Base-by-base conservation (phyloP, 768 basidiomycete genomes). In the Tricholoma bakamatsutake region DNA sequence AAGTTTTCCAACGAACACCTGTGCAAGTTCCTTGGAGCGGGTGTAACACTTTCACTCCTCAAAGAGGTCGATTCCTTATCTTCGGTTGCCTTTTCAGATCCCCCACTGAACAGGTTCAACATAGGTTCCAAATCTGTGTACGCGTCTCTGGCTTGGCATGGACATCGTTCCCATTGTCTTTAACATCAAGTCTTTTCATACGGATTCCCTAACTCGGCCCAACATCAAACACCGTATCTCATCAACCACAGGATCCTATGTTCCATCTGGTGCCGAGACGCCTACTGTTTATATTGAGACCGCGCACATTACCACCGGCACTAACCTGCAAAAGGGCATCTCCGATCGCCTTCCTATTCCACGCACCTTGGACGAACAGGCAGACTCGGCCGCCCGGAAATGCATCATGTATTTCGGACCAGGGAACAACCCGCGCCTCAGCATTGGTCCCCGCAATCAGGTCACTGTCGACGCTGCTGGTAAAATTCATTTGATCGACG, bases 391-490 rank as follows among this genome's bases (percentile, higher is more conserved):
- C 5, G 90, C 85, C 33, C 86, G 90, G 66, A 93, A 93, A 67
- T 85, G 83, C 63, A 70, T 92, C 67, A 86, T 91, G 87, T 82
- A 86, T 70, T 90, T 82, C 62, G 89, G 89, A 17, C 89, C 90
- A 17, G 78, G 78, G 62, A 91, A 92, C 73, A 91, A 90, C 69
- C 90, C 90, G 21, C 85, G 90, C 61, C 78, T 93, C 27, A 81
- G 74, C 66, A 92, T 93, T 65, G 90, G 87, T 5, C 79, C 87
- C 46, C 85, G 89, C 60, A 92, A 95, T 69, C 87, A 90, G 63
- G 93, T 95, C 61, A 81, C 84, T 51, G 93, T 95, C 49, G 93
- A 95, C 65, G 85, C 89, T 33, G 90, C 76, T 39, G 91, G 90
- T 7, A 88, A 89, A 70, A 90, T 95, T 58, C 88, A 90, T 66